Evolutionary conservation across 1,139 yeast genomes (phyloP).

Genomic region (Suhomyces bolitotheri): DNA sequence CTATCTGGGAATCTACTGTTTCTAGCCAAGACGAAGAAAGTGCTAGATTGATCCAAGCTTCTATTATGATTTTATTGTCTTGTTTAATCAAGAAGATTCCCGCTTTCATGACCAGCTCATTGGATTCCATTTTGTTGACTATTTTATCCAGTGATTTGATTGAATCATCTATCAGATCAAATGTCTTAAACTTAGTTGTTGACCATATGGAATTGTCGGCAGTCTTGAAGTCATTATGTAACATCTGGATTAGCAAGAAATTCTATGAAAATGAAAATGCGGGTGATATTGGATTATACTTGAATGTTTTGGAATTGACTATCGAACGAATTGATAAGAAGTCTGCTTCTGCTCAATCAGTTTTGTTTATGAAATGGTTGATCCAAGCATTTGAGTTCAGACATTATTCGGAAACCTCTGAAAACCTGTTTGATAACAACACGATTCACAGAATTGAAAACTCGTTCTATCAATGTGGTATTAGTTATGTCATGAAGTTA

Average conservation of each 20-base stretch:
- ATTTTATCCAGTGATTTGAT: constrained; percentile 60
- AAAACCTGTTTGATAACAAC: constrained; percentile 58
- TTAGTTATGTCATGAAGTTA: constrained; percentile 80
- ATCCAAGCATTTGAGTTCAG: constrained; percentile 71
- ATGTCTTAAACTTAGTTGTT: constrained; percentile 64
- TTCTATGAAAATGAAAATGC: constrained; percentile 41
- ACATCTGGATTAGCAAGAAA: constrained; percentile 53
- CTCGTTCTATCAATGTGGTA: constrained; percentile 70
- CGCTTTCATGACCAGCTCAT: constrained; percentile 72
- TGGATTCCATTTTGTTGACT: constrained; percentile 59
- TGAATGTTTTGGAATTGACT: constrained; percentile 63
- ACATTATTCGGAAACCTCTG: constrained; percentile 39
- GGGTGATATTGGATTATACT: constrained; percentile 68
- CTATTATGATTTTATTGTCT: constrained; percentile 71
- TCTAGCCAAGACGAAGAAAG: constrained; percentile 28
- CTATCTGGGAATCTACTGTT: constrained; percentile 47
- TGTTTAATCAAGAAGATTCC: constrained; percentile 83
- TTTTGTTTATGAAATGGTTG: constrained; percentile 70
- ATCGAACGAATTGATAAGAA: constrained; percentile 72
- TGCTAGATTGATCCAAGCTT: constrained; percentile 52
- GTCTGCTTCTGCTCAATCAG: constrained; percentile 67
- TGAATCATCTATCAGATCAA: constrained; percentile 59
- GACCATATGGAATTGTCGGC: constrained; percentile 67
- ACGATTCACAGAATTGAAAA: constrained; percentile 81
- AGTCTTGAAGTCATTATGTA: constrained; percentile 60